phyloP scores from a whole-genome alignment of 805 yeast species.

The Schwanniomyces occidentalis region DNA sequence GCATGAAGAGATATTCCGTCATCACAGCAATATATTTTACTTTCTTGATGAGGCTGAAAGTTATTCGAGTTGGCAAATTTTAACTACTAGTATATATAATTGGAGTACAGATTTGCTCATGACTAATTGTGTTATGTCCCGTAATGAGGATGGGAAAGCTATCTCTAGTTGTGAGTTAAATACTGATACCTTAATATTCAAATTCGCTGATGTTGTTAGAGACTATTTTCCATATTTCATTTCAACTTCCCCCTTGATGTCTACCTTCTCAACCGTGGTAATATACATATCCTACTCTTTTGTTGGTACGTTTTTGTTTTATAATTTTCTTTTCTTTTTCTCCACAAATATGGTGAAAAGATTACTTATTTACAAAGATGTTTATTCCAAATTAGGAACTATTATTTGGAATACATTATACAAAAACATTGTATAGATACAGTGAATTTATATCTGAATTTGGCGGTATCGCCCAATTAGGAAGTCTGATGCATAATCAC shows the following conservation, averaged over 20 bases:
- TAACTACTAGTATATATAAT: background rate
- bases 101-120: background rate
- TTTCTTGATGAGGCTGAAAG: constrained; percentile 4
- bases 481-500: background rate
- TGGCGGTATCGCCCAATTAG: background rate
- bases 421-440: constrained; percentile 1
- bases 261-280: constrained; percentile 9
- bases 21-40: constrained; percentile 11
- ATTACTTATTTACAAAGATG: too few relatives aligned
- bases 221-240: background rate
- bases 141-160: background rate
- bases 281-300: constrained; percentile 19
- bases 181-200: constrained; percentile 15
- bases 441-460: background rate
- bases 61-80: constrained; percentile 3
- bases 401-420: too few relatives aligned
- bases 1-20: constrained; percentile 7
- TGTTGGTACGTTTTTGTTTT: constrained; percentile 20
- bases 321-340: constrained; percentile 12
- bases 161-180: background rate
- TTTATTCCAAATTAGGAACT: too few relatives aligned
- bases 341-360: background rate
- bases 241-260: background rate
- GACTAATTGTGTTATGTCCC: background rate
- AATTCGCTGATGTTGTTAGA: constrained; percentile 16